Conservation (phyloP, 495 filamentous ascomycete genomes). For the Xylaria curta region DNA sequence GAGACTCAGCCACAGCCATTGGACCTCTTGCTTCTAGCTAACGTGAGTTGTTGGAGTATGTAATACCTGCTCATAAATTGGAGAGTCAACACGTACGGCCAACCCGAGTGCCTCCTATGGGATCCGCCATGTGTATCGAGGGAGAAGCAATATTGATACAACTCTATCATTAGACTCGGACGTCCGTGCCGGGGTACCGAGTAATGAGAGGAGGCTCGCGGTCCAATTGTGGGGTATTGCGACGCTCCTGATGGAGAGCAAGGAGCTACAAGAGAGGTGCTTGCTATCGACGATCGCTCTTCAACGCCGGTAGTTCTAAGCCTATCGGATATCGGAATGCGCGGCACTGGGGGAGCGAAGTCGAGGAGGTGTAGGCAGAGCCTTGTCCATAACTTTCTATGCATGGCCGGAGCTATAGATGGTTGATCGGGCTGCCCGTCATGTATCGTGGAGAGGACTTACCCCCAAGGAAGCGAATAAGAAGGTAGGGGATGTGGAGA, state of each 20-base stretch:
- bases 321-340: not conserved
- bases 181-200: not conserved
- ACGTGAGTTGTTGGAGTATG: not conserved
- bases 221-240: not conserved
- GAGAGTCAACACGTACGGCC: not conserved
- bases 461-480: not conserved
- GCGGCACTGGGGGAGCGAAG: not conserved
- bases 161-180: not conserved
- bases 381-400: not conserved
- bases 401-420: not conserved
- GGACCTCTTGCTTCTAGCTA: not conserved
- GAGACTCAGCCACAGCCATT: not conserved
- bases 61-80: not conserved
- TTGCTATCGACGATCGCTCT: not conserved
- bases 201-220: not conserved
- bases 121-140: not conserved
- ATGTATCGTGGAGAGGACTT: not conserved
- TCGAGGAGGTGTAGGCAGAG: not conserved
- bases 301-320: not conserved
- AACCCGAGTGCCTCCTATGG: not conserved
- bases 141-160: not conserved
- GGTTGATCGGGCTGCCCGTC: not conserved
- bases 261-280: not conserved
- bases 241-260: not conserved
- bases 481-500: not conserved